Evolutionary conservation across 1,284 basidiomycete species (phyloP), one percentile per base, ranked within the genome.

Genomic region (Apiotrichum akiyoshidainum): DNA sequence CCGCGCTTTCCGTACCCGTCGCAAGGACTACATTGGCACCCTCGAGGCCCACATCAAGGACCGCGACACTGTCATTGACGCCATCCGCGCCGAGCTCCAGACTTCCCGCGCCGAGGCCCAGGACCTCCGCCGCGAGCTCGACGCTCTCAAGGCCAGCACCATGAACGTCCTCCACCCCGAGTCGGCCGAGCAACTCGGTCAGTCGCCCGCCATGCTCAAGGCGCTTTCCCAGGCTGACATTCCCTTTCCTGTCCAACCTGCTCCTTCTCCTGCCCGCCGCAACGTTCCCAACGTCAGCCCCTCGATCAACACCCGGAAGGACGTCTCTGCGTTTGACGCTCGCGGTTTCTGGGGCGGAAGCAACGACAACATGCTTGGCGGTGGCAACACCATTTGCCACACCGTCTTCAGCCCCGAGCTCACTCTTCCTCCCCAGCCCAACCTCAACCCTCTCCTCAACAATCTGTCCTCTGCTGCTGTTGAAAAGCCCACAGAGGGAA

Each of bases 11-110:
- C 83, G 95, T 34, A 90, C 93, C 39, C 82, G 94, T 47, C 83
- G 93, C 78, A 97, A 98, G 82, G 93, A 96, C 78, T 95, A 97
- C 77, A 95, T 97, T 64, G 84, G 87, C 9, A 91, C 91, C 0
- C 86, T 97, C 55, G 95, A 98, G 78, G 88, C 87, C 51, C 91
- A 97, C 77, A 90, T 98, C 69, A 88, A 89, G 37, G 90, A 95
- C 70, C 87, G 95, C 44, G 95, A 99, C 79, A 82, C 85, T 31
- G 84, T 97, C 59, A 90, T 99, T 67, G 87, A 90, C 65, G 87
- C 88, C 31, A 90, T 98, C 68, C 86, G 90, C 57, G 83, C 86
- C 37, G 92, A 99, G 75, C 84, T 97, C 22, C 87, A 88, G 34
- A 84, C 83, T 2, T 87, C 87, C 21, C 84, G 85, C 69, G 84